phyloP scores from a whole-genome alignment of 495 filamentous ascomycete species.

The Aspergillus cristatus region DNA sequence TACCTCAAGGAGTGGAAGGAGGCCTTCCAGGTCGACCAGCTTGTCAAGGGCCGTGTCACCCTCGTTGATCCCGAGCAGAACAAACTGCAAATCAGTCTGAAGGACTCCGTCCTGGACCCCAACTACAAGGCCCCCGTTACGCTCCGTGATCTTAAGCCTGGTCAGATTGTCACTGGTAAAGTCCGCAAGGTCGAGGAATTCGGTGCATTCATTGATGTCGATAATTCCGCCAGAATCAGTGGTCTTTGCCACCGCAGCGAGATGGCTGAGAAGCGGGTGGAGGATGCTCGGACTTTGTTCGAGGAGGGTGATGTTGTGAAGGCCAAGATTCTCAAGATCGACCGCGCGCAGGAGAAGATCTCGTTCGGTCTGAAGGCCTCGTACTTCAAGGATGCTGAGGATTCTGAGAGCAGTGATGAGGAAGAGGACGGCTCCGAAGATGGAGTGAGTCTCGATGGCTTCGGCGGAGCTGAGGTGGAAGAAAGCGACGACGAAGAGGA shows the following conservation, averaged over 20 bases:
- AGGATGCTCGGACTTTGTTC: slow-evolving; percentile 75
- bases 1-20: slow-evolving; percentile 95
- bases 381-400: slow-evolving; percentile 64
- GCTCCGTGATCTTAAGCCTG: slow-evolving; percentile 63
- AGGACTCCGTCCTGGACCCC: slow-evolving; percentile 71
- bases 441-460: slow-evolving; percentile 35
- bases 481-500: slow-evolving; percentile 26
- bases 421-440: slow-evolving; percentile 39
- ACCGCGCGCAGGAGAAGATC: slow-evolving; percentile 62
- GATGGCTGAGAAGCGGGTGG: slow-evolving; percentile 71
- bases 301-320: slow-evolving; percentile 85
- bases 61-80: slow-evolving; percentile 52
- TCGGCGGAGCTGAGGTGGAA: slow-evolving; percentile 37
- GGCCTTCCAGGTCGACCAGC: slow-evolving; percentile 72
- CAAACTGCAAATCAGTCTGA: slow-evolving; percentile 78
- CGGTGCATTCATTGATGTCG: slow-evolving; percentile 86
- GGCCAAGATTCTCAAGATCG: slow-evolving; percentile 73
- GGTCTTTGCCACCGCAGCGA: slow-evolving; percentile 87
- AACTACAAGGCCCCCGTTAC: slow-evolving; percentile 61
- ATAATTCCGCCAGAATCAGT: slow-evolving; percentile 74
- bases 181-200: slow-evolving; percentile 89
- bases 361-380: slow-evolving; percentile 88
- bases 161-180: slow-evolving; percentile 77
- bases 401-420: slow-evolving; percentile 42
- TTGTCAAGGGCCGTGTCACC: slow-evolving; percentile 80